phyloP scores from a whole-genome alignment of 1,139 yeast species.

The Saccharomycopsis hybrid region DNA sequence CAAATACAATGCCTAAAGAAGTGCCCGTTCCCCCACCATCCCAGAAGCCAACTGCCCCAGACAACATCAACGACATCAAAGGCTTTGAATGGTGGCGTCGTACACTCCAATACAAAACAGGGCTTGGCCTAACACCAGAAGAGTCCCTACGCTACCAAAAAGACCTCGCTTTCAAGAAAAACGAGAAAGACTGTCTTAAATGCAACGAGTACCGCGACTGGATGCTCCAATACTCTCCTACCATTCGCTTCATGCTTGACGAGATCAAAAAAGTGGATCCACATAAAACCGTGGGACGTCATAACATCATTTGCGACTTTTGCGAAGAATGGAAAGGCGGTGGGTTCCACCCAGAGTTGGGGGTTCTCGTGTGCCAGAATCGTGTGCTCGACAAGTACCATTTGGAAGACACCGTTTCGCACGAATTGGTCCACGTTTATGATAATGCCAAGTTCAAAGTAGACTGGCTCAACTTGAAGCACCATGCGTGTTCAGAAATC shows the following conservation, averaged over 20 bases:
- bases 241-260: conserved; percentile 81
- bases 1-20: no score
- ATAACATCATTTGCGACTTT: conserved; percentile 67
- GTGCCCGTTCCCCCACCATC: neutral
- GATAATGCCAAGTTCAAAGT: conserved; percentile 85
- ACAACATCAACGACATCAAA: conserved; percentile 17
- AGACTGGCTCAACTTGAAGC: conserved; percentile 75
- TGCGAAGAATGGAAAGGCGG: conserved; percentile 89
- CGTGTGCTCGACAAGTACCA: conserved; percentile 73
- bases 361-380: conserved; percentile 83
- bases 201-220: conserved; percentile 76
- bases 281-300: conserved; percentile 21
- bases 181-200: conserved; percentile 51
- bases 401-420: conserved; percentile 84
- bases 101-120: conserved; percentile 65
- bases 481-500: conserved; percentile 96
- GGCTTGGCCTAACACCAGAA: conserved; percentile 51
- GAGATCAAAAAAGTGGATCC: conserved; percentile 55
- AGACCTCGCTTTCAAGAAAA: conserved; percentile 39
- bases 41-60: conserved; percentile 12
- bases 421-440: conserved; percentile 89
- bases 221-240: conserved; percentile 76
- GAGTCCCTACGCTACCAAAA: conserved; percentile 54
- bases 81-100: conserved; percentile 85
- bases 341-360: conserved; percentile 87